Base-by-base conservation (phyloP, 345 rosid genomes). In the Salix arbutifolia region DNA sequence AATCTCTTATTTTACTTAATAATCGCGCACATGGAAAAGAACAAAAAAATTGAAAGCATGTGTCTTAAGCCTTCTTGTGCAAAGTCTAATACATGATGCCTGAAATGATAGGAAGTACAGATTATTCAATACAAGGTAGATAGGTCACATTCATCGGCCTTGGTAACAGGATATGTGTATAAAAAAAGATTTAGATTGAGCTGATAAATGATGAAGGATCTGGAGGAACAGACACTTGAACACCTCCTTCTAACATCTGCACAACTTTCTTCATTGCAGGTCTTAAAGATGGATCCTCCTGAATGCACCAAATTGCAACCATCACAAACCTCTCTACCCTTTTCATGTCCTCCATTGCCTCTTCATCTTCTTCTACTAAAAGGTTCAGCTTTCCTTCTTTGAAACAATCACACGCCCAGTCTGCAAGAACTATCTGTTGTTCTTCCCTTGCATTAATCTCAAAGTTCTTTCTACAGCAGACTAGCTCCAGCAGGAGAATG, bases 221-320 rank as follows among this genome's bases (percentile, higher is more conserved):
- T 18, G 82, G 82, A 46, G 84, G 84, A 75, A 21, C 8, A 8
- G 75, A n/a, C 44, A 76, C 80, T 33, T 72, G 74, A 74, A 70
- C 65, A 6, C 65, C 62, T 52, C 81, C 84, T 82, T 82, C 84
- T 11, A 78, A 60, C 84, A 71, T 78, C 67, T 48, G 71, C 40
- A 31, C 38, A 13, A 74, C 77, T 50, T 66, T 74, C 31, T 74
- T 65, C 77, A 74, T 40, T 40, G 13, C 44, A 40, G 44, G 44
- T 10, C 44, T 40, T 40, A 40, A 10, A 10, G 44, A 40, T 40
- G 71, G 70, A 74, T 74, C 71, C 13, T 65, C 77, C 71, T 66
- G 71, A 46, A 74, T 65, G 77, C 78, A 75, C 78, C 72, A 67
- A 6, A 67, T 67, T 53, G 72, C 78, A 12, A 75, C 70, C 72